Percentiles rank a stretch among this genome's conserved stretches.
Evolutionary conservation across 768 basidiomycete species (phyloP).

Genomic region (Suillus placidus): DNA sequence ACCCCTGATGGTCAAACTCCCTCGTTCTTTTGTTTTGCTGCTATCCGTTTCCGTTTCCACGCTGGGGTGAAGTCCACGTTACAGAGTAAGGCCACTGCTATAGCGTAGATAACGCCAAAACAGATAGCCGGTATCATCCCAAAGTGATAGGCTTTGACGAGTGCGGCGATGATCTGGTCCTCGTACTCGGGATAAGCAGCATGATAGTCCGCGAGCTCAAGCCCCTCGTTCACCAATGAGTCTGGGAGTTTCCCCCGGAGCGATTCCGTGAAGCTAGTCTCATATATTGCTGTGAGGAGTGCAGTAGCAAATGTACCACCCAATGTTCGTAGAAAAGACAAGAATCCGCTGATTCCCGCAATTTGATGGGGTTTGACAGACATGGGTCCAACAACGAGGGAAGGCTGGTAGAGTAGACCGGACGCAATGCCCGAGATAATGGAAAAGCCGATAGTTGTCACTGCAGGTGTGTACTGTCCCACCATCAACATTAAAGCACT

Average conservation of each 20-base stretch:
- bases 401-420: conserved; percentile 37
- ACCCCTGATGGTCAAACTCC: conserved; percentile 24
- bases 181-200: conserved; percentile 37
- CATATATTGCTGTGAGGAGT: conserved; percentile 37
- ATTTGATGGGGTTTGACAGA: conserved; percentile 37
- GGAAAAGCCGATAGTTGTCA: conserved; percentile 34
- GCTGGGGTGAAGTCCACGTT: conserved; percentile 37
- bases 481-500: conserved; percentile 37
- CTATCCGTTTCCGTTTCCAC: conserved; percentile 36
- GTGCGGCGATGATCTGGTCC: conserved; percentile 33
- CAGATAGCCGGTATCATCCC: conserved; percentile 37
- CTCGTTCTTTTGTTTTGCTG: conserved; percentile 22
- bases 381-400: conserved; percentile 39
- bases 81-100: conserved; percentile 33
- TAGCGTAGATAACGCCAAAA: conserved; percentile 35
- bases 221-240: conserved; percentile 33
- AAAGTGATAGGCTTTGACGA: conserved; percentile 37
- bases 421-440: conserved; percentile 35
- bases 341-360: conserved; percentile 39
- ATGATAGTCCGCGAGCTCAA: conserved; percentile 34
- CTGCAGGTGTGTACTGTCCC: conserved; percentile 31
- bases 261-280: conserved; percentile 35
- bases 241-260: conserved; percentile 31
- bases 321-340: conserved; percentile 37
- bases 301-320: conserved; percentile 40